phyloP scores from a whole-genome alignment of 805 yeast genomes.

The Candida multigemmis region DNA sequence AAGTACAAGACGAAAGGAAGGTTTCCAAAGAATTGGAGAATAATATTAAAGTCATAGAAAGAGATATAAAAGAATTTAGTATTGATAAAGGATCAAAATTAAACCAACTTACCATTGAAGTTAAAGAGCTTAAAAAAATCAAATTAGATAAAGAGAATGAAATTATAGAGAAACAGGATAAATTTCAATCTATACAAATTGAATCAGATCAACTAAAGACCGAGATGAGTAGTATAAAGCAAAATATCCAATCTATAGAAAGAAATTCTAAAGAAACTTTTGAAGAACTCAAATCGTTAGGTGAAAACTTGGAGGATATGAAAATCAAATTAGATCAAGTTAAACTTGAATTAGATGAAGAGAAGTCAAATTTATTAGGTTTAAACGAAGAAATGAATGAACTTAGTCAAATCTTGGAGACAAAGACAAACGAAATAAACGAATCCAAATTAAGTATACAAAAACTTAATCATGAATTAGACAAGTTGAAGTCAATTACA shows the following conservation, averaged over 20 bases:
- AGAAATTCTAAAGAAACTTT: constrained; percentile 18
- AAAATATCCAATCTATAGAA: constrained; percentile 28
- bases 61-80: constrained; percentile 76
- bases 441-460: constrained; percentile 45
- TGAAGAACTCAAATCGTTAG: constrained; percentile 12
- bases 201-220: constrained; percentile 59
- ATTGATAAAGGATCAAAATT: constrained; percentile 75
- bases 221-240: constrained; percentile 43
- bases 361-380: constrained; percentile 53
- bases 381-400: constrained; percentile 71
- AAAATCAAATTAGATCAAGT: constrained; percentile 9
- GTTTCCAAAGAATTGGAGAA: constrained; percentile 18
- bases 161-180: constrained; percentile 39
- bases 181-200: constrained; percentile 55
- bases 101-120: constrained; percentile 49
- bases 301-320: constrained; percentile 13
- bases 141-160: constrained; percentile 31
- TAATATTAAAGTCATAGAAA: constrained; percentile 49
- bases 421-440: constrained; percentile 34
- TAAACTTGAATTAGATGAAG: constrained; percentile 35
- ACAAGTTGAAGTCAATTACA: constrained; percentile 33
- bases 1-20: constrained; percentile 26
- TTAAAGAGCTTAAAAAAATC: constrained; percentile 20
- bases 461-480: constrained; percentile 46
- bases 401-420: constrained; percentile 36